A percentile compares a stretch with the other conserved stretches of the same genome.
phyloP scores from a whole-genome alignment of 1,139 yeast species.

The Candida dubliniensis region DNA sequence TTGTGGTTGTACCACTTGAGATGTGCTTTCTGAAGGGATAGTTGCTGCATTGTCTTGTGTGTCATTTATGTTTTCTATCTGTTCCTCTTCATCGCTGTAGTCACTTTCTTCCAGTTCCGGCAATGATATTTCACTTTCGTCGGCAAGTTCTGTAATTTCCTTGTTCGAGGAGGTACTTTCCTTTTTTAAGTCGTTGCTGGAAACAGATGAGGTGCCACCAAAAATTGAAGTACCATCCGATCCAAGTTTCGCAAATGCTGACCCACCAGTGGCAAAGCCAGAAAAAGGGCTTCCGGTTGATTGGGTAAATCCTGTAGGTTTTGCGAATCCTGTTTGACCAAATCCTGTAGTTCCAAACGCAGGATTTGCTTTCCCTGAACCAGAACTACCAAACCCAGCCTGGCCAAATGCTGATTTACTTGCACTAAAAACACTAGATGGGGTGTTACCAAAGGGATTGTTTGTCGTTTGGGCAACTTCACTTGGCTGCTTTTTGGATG shows the following conservation, averaged over 20 bases:
- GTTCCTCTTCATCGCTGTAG: background rate
- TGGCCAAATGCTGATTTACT: slow-evolving; percentile 18
- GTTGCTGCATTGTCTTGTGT: no score
- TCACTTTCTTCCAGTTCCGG: no score
- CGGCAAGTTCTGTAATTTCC: background rate
- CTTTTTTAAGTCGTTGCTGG: no score
- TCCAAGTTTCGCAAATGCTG: background rate
- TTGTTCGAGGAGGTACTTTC: background rate
- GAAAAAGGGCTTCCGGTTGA: slow-evolving; percentile 1
- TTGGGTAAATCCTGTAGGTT: background rate
- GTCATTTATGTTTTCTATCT: no score
- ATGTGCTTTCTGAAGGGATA: no score
- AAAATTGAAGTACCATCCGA: background rate
- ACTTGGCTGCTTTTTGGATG: background rate
- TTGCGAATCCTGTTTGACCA: slow-evolving; percentile 11
- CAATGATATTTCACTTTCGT: no score
- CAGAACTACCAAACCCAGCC: slow-evolving; percentile 15
- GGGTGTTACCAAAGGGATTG: slow-evolving; percentile 17
- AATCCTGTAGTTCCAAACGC: slow-evolving; percentile 10
- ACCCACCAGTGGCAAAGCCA: slow-evolving; percentile 13
- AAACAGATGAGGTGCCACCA: background rate
- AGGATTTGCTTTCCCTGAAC: slow-evolving; percentile 1
- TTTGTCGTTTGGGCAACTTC: background rate
- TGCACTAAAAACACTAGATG: slow-evolving; percentile 12
- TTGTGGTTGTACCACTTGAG: no score